Evolutionary conservation across 2,329 filamentous ascomycete genomes (phyloP).

Genomic region (Beauveria brongniartii): DNA sequence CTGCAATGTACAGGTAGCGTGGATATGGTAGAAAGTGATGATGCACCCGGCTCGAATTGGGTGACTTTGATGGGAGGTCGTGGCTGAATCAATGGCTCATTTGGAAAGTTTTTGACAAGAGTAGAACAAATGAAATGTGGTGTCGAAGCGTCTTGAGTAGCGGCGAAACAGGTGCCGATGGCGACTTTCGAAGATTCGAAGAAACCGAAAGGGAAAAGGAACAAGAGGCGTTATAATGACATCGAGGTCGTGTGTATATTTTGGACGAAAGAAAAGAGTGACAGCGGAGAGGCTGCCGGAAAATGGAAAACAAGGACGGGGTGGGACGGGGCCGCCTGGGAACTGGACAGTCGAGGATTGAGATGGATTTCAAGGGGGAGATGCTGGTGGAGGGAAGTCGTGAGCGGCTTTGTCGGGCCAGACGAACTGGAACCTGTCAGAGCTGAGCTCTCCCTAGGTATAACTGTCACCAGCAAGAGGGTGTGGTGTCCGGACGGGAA

Average conservation of each 20-base stretch:
- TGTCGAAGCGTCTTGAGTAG: conserved; percentile 25
- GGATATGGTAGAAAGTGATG: conserved; percentile 17
- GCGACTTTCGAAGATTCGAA: conserved; percentile 22
- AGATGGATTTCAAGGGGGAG: background rate
- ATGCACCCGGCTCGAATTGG: conserved; percentile 16
- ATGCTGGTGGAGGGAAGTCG: background rate
- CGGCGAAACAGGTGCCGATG: conserved; percentile 21
- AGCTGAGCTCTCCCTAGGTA: conserved; percentile 10
- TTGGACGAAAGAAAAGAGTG: conserved; percentile 18
- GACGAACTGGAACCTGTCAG: conserved; percentile 13
- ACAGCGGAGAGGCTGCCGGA: conserved; percentile 14
- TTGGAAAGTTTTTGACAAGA: conserved; percentile 20
- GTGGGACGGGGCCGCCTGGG: conserved; percentile 23
- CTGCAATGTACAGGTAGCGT: conserved; percentile 27
- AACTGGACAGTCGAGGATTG: conserved; percentile 9
- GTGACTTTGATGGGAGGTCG: conserved; percentile 21
- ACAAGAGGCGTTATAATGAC: conserved; percentile 36
- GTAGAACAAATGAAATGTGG: conserved; percentile 29
- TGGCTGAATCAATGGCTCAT: conserved; percentile 35
- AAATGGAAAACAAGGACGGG: conserved; percentile 16
- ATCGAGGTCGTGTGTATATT: conserved; percentile 24
- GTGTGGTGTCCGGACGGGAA: background rate
- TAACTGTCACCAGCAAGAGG: conserved; percentile 4
- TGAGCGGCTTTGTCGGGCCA: conserved; percentile 12
- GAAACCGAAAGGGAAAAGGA: conserved; percentile 24